Conservation (phyloP, 2,329 filamentous ascomycete species). For the Epichloe festucae region DNA sequence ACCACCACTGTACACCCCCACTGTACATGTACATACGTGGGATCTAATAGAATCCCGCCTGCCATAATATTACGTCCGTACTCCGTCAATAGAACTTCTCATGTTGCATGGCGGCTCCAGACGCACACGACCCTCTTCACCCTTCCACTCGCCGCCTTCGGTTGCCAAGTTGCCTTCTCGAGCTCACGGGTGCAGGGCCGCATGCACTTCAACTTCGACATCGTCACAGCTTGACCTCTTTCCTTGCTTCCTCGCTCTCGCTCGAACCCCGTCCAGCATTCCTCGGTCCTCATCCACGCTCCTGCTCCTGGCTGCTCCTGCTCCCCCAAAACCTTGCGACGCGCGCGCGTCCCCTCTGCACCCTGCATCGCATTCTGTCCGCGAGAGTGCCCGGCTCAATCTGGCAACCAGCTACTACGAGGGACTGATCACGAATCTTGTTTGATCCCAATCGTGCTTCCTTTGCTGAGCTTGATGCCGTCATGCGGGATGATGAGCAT, state of each 20-base stretch:
- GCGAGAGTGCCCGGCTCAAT: not conserved
- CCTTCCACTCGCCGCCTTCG: not conserved
- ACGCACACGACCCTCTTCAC: not conserved
- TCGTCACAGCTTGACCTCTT: not conserved
- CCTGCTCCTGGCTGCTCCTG: not conserved
- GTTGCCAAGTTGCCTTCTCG: constrained; percentile 1
- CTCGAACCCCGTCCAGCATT: constrained; percentile 1
- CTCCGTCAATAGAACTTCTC: not conserved
- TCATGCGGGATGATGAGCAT: constrained; percentile 30
- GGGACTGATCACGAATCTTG: not conserved
- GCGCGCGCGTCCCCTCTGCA: not conserved
- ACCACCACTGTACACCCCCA: too few relatives aligned
- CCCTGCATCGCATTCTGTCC: not conserved
- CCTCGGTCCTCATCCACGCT: not conserved
- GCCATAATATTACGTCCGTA: too few relatives aligned
- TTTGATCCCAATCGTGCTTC: not conserved
- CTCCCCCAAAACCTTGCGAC: constrained; percentile 1
- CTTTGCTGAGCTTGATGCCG: constrained; percentile 5
- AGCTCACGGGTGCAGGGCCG: constrained; percentile 9
- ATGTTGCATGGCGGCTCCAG: not conserved
- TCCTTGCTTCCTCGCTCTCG: not conserved
- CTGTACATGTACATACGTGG: too few relatives aligned
- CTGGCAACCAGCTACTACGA: not conserved
- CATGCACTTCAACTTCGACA: constrained; percentile 8
- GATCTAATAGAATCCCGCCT: not conserved